Percentiles rank a stretch among this genome's conserved stretches.
Conservation (phyloP, 1,284 basidiomycete genomes). For the Apiotrichum domesticum region DNA sequence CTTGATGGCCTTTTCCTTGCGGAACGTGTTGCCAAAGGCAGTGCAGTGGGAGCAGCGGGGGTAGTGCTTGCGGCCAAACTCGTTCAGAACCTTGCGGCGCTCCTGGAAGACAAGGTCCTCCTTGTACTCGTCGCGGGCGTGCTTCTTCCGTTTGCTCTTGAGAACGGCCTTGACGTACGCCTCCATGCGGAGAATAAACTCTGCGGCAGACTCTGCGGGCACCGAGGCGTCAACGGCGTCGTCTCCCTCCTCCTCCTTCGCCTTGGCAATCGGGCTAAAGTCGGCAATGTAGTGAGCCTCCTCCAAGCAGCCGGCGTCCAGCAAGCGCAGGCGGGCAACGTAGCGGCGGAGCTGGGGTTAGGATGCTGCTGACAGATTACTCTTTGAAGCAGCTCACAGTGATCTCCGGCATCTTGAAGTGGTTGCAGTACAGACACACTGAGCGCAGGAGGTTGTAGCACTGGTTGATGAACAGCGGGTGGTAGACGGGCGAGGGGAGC, state of each 20-base stretch:
- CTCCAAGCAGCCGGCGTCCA: conserved; percentile 83
- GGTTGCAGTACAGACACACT: conserved; percentile 94
- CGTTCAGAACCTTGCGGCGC: conserved; percentile 72
- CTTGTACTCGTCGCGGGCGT: conserved; percentile 78
- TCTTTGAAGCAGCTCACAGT: conserved; percentile 68
- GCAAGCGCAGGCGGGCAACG: conserved; percentile 76
- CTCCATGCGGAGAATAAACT: conserved; percentile 65
- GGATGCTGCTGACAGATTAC: no score
- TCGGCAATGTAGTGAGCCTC: conserved; percentile 73
- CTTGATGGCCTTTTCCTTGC: conserved; percentile 91
- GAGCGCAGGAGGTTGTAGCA: conserved; percentile 82
- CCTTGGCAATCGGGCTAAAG: conserved; percentile 47
- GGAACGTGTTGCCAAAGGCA: conserved; percentile 66
- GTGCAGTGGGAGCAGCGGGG: conserved; percentile 67
- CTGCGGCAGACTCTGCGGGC: conserved; percentile 53
- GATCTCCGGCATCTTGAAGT: conserved; percentile 74
- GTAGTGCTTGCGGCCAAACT: conserved; percentile 67
- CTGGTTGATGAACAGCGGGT: conserved; percentile 93
- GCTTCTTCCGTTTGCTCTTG: conserved; percentile 52
- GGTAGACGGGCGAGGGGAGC: conserved; percentile 89
- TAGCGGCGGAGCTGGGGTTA: conserved; percentile 65
- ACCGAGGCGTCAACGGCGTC: conserved; percentile 43
- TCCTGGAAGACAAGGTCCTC: conserved; percentile 80
- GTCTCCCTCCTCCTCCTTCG: conserved; percentile 39
- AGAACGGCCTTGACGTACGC: conserved; percentile 66